Evolutionary conservation across 306 rosid genomes (phyloP).

Genomic region (Dryas octopetala): DNA sequence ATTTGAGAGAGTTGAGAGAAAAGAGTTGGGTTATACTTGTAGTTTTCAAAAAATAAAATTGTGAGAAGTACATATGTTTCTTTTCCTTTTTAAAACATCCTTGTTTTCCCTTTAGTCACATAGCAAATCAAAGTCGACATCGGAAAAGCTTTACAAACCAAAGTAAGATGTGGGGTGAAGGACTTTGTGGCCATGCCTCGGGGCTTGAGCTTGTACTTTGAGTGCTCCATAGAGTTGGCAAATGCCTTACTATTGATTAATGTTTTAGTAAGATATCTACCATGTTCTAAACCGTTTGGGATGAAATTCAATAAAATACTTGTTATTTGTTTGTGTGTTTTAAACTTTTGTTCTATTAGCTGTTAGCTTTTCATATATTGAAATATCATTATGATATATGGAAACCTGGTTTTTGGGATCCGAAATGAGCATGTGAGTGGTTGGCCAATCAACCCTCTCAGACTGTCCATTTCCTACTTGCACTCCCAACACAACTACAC

Average conservation of each 20-base stretch:
- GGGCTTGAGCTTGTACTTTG: background rate
- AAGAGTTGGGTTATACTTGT: background rate
- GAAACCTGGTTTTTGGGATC: too few species aligned
- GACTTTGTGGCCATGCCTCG: background rate
- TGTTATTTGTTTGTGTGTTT: too few species aligned
- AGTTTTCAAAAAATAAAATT: background rate
- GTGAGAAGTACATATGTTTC: background rate
- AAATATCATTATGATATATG: too few species aligned
- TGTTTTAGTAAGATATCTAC: too few species aligned
- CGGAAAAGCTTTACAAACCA: background rate
- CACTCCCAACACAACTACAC: too few species aligned
- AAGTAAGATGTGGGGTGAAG: background rate
- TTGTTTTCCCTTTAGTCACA: background rate
- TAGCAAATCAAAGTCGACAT: background rate
- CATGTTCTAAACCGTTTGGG: too few species aligned
- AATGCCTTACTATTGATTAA: background rate
- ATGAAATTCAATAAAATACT: too few species aligned
- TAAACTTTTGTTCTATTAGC: too few species aligned
- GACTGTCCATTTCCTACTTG: too few species aligned
- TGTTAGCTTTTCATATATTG: too few species aligned
- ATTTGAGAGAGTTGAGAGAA: conserved; percentile 4
- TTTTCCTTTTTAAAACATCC: background rate
- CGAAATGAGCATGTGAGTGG: too few species aligned
- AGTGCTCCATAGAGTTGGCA: background rate
- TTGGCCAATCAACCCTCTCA: too few species aligned